Conservation (phyloP, 169 alveolate genomes). For the Babesia caballi region DNA sequence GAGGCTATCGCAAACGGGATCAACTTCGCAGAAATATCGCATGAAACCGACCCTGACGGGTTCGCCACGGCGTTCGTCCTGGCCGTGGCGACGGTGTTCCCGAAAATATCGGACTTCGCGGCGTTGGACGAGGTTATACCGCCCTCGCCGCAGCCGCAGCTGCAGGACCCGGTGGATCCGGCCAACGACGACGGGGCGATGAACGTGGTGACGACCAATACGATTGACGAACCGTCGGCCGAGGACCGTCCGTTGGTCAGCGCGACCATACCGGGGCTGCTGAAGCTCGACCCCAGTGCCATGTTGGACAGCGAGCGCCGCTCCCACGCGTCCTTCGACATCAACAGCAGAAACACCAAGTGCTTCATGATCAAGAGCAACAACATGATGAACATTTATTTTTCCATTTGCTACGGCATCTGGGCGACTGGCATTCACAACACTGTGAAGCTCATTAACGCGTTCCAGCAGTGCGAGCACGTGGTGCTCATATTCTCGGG, state of each 20-base stretch:
- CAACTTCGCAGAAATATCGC: constrained; percentile 48
- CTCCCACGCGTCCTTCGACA: constrained; percentile 1
- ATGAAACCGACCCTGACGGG: constrained; percentile 44
- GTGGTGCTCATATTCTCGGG: constrained; percentile 78
- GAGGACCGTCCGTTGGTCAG: constrained; percentile 1
- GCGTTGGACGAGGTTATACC: constrained; percentile 25
- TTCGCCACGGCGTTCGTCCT: constrained; percentile 50
- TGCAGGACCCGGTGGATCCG: background rate
- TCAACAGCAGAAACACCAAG: constrained; percentile 41
- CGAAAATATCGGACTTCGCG: constrained; percentile 35
- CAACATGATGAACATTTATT: constrained; percentile 70
- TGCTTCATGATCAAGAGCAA: constrained; percentile 75
- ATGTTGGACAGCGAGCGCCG: constrained; percentile 4
- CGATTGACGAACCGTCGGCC: background rate
- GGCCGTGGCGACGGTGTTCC: constrained; percentile 51
- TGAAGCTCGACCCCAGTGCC: background rate
- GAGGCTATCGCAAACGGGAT: constrained; percentile 42
- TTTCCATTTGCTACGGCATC: constrained; percentile 74
- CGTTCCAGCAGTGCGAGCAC: constrained; percentile 67
- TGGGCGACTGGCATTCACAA: constrained; percentile 81
- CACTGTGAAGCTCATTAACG: constrained; percentile 59
- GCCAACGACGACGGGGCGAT: background rate
- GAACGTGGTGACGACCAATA: background rate
- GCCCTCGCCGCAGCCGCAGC: constrained; percentile 24
- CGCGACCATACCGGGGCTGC: constrained; percentile 27